These are phyloP conservation scores for Capronia americana DNA, from an alignment of 2,329 filamentous ascomycete species.

Conservation along the genomic window DNA sequence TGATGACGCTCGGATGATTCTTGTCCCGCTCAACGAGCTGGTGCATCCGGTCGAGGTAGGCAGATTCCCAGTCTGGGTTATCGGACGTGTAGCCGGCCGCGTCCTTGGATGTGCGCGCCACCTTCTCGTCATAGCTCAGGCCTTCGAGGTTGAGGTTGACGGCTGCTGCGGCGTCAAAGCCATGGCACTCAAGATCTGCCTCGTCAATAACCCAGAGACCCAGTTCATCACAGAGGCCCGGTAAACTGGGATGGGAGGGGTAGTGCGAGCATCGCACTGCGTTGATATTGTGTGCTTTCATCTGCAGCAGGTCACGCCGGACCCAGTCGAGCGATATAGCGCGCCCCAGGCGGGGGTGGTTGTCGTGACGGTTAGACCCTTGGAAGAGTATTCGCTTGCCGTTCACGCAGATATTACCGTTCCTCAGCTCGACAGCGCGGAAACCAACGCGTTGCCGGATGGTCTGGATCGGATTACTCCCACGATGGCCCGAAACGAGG, in stretches of 20 bases:
- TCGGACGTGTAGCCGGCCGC: constrained; percentile 44
- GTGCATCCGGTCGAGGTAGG: constrained; percentile 71
- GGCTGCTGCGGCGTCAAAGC: constrained; percentile 38
- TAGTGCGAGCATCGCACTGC: constrained; percentile 73
- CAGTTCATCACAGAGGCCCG: constrained; percentile 46
- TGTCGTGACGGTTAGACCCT: constrained; percentile 73
- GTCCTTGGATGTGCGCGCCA: constrained; percentile 26
- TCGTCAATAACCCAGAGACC: constrained; percentile 49
- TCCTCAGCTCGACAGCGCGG: constrained; percentile 66
- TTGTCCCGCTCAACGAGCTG: constrained; percentile 72
- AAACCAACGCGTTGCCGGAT: constrained; percentile 66
- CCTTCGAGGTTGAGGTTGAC: constrained; percentile 9
- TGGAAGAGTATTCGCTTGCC: constrained; percentile 66
- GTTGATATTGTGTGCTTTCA: constrained; percentile 76
- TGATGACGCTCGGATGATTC: constrained; percentile 72
- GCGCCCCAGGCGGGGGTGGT: constrained; percentile 68
- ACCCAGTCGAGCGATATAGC: constrained; percentile 69
- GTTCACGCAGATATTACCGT: constrained; percentile 60
- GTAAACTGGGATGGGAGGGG: constrained; percentile 56
- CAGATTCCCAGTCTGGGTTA: constrained; percentile 54
- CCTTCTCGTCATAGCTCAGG: constrained; percentile 23
- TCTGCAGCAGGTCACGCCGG: constrained; percentile 66
- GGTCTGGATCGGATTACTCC: constrained; percentile 43
- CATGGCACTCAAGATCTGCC: constrained; percentile 49
- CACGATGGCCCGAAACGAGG: constrained; percentile 21